Evolutionary conservation across 306 rosid genomes (phyloP), one percentile per base, ranked within the genome.

Genomic region (Castanospermum australe): DNA sequence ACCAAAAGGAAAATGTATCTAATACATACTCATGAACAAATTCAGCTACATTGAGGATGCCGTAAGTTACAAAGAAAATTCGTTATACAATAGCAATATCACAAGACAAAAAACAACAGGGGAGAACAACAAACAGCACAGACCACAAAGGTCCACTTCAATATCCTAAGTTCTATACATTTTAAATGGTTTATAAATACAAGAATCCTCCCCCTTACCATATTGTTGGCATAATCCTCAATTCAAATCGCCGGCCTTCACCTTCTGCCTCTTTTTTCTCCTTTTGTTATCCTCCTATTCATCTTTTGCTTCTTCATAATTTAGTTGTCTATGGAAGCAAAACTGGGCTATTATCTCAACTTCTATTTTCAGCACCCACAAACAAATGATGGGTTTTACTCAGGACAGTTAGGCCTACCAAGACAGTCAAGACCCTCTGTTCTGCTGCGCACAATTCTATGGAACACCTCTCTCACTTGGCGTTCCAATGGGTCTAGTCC

Each of bases 391-490:
- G 11, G 8, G 1, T 55, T 6, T 79, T 68, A 84, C 32, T 83
- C 83, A 14, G 78, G 28, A 42, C 75, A 81, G 48, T 36, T 80
- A 4, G 71, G 14, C 71, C 87, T 84, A 24, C 87, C 91, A 32
- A 87, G 76, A 55, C 89, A 85, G 42, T 88, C 94, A 55, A 90
- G 89, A 76, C 97, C 98, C 32, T 94, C 97, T 0, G 89, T 91
- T 47, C 97, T 71, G 87, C 91, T 78, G 2, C 93, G 84, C 44
- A 94, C 97, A 70, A 94, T 87, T 54, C 89, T 83, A 55, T 86
- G 99, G 52, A 94, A 94, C 12, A 89, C 95, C 47, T 92, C 95
- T 48, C 97, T 91, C n/a, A 94, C 93, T 84, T 91, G 97, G 51
- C 87, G 82, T 21, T 92, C 97, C 82, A 92, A 68, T 1, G 99